A percentile compares a stretch with the other conserved stretches of the same genome.
Conservation (phyloP, 2,329 filamentous ascomycete species). For the Colletotrichum camelliae region DNA sequence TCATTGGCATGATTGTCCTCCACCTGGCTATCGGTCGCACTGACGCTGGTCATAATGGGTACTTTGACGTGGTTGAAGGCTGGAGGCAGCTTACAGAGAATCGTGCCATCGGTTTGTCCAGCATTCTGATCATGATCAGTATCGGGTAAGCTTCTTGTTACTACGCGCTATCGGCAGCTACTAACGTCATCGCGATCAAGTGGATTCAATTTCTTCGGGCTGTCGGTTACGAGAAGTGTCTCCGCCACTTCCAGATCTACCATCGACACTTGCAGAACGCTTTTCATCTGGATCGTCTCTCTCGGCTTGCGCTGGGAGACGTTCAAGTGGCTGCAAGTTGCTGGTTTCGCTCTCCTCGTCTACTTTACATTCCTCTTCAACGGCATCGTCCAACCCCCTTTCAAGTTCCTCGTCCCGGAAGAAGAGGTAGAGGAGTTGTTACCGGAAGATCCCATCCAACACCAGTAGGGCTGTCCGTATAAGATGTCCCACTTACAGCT, state of each 20-base stretch:
- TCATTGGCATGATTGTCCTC: constrained; percentile 79
- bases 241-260: constrained; percentile 93
- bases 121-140: constrained; percentile 92
- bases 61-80: constrained; percentile 90
- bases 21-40: constrained; percentile 81
- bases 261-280: constrained; percentile 94
- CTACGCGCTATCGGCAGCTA: constrained; percentile 1
- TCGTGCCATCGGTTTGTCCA: constrained; percentile 74
- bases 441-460: constrained; percentile 85
- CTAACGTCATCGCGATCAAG: constrained; percentile 46
- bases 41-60: constrained; percentile 75
- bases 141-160: constrained; percentile 72
- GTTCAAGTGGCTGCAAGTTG: constrained; percentile 96
- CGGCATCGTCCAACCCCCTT: constrained; percentile 84
- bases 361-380: constrained; percentile 98
- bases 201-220: constrained; percentile 98
- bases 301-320: constrained; percentile 94
- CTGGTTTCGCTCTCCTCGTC: constrained; percentile 86
- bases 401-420: constrained; percentile 67
- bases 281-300: constrained; percentile 98
- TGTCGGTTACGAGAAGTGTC: constrained; percentile 88
- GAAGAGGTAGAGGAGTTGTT: constrained; percentile 68
- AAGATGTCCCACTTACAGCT: not conserved
- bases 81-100: constrained; percentile 80
- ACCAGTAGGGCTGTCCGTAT: constrained; percentile 36